Base-by-base conservation (phyloP, 306 rosid genomes). In the Trifolium repens region DNA sequence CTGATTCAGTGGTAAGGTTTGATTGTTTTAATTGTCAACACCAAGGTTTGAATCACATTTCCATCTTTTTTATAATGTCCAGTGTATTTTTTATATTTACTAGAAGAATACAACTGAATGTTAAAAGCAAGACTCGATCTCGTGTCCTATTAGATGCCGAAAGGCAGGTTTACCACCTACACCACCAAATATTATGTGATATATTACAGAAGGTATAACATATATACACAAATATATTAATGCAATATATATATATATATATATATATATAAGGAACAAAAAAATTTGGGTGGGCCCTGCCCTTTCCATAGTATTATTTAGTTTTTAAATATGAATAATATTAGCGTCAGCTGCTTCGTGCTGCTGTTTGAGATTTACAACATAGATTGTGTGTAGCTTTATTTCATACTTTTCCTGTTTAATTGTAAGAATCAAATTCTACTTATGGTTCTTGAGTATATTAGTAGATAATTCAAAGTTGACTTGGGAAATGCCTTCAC, bases 351-450 rank as follows among this genome's bases (percentile, higher is more conserved):
- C 24, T 26, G 39, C 37, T 9, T 15, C 13, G 16, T 6, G 16
- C 7, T 10, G n/a, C 63, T 24, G 63, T 57, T n/a, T 8, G 3
- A 57, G 27, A 11, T 24, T 57, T 57, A 57, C 35, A 24, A 24
- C 63, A 57, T 57, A 10, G 62, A 44, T 68, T 68, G 16, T 57
- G 19, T 77, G 71, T 19, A 55, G 68, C 7, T 57, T 68, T n/a
- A 40, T 67, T 30, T 57, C 68, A n/a, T 30, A 50, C 8, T 22
- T 11, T 78, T 78, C 46, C 55, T 78, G 57, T 30, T 27, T 68
- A 54, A 17, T 34, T 67, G 54, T 27, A 10, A 10, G 46, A 61
- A 50, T 62, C 57, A 34, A 63, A 63, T 63, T 63, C 54, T 37
- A 70, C 37, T 7, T 8, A 61, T 49, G 37, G 43, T 49, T 70